Evolutionary conservation across 192 early-diverging fungal genomes (phyloP), one percentile per base, ranked within the genome.

Genomic region (Coemansia sp.): DNA sequence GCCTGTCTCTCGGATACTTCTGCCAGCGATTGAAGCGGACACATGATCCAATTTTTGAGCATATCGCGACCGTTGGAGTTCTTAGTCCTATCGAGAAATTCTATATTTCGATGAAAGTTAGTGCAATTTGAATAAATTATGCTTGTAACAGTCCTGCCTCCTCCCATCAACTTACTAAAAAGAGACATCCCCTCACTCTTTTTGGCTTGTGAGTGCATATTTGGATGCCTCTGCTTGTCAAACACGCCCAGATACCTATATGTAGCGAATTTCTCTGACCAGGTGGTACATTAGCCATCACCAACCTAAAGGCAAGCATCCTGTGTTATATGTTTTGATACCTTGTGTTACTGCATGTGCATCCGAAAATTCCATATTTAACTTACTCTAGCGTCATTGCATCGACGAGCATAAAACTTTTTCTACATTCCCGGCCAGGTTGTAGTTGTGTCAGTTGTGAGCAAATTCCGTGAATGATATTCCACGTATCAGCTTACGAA

Each of bases 191-290:
- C 89, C 71, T 93, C 93, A 75, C 89, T 89, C 18, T 75, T 72
- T 31, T 74, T 88, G 5, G 81, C 81, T 47, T 82, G 86, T 66
- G 76, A 86, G 71, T 93, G 91, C 86, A 93, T 92, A 65, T 89
- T 94, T n/a, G 95, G 94, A 64, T 96, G 95, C 1, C 87, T 74
- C 62, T 92, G 90, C 27, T 88, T 76, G 44, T 90, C 85, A 68
- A 96, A 94, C 15, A 96, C 87, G 55, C 91, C 88, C 5, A 96
- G 75, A 12, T 94, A 94, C n/a, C 92, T 94, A 66, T 13, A 42
- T 15, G 16, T 6, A 22, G n/a, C 10, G 20, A 49, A 33, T 31
- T 24, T 43, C 18, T 34, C 49, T 18, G 38, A 29, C 9, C 44
- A 46, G 61, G 31, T 3, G 41, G 16, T 18, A 47, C 6, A 18